Evolutionary conservation across 495 filamentous ascomycete genomes (phyloP), one percentile per base, ranked within the genome.

Genomic region (Aspergillus hancockii): DNA sequence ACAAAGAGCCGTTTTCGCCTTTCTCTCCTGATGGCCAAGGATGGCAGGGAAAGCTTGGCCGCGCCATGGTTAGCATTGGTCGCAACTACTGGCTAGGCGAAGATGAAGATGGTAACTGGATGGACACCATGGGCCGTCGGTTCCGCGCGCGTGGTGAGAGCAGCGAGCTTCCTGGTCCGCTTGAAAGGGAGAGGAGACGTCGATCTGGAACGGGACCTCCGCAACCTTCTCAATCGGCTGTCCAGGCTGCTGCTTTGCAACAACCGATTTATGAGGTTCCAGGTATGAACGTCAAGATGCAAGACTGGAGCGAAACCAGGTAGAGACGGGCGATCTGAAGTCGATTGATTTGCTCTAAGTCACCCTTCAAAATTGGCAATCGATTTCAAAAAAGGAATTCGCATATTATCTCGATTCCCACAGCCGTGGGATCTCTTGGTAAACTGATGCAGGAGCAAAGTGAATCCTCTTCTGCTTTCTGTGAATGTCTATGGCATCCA

Each of bases 31-130:
- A 88, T 45, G 90, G 91, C 16, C 80, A 86, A 53, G 92, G 92
- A 0, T 91, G 88, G 88, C 76, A 82, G 67, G 92, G 92, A 21
- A 83, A 81, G 69, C 62, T 92, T 23, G 92, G 91, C 3, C 76
- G 92, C 31, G 60, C 77, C 3, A 88, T 97, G 90, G 80, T 95
- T 18, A 72, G 77, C 4, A 70, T 92, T 19, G 88, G 87, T 19
- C 81, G 76, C 60, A 77, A 77, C 53, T 96, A 93, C 70, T 97
- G 92, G 92, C 70, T 93, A 8, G 90, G 84, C 52, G 78, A 80
- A 54, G 66, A 75, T 53, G 71, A 78, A 30, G 73, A 79, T 43
- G 75, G 80, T 23, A 83, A 83, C 63, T 91, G 88, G 88, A 79
- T 85, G 60, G 71, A 75, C 50, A 78, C 77, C 1, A 71, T 89